Base-by-base conservation (phyloP, 805 yeast genomes). In the Schwanniomyces polymorphus region DNA sequence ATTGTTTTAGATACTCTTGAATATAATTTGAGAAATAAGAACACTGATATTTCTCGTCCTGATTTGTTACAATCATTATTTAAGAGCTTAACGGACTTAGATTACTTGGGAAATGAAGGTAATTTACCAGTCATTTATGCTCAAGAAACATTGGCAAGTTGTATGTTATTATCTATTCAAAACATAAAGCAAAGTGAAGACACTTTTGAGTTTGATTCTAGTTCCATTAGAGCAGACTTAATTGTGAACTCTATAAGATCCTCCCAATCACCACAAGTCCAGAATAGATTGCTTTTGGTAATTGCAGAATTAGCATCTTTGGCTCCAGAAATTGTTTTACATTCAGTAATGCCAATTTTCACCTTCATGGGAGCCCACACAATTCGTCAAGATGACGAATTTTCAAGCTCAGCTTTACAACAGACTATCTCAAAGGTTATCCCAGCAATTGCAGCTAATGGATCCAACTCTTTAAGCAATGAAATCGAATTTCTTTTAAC, bases 341-440 rank as follows among this genome's bases (percentile, higher is more conserved):
- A 94, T 68, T 88, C 97, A 2, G 97, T 94, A 7, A 94, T 94
- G 99, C 99, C 99, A n/a, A 92, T 94, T 43, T 94, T 94, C 74
- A 94, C 99, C 1, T 94, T 94, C 59, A 94, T 94, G 98, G 99
- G 99, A 49, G 96, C 98, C 10, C 96, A 91, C 60, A 91, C 97
- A 11, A 81, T 94, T 44, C 85, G 97, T 59, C 97, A 94, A 68
- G 99, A 94, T 65, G 98, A 94, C 65, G 97, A 90, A 62, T 92
- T 88, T 60, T 90, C 97, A 0, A 86, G 86, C 27, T 88, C 88
- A 54, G 97, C 91, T 39, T 90, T 94, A 52, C 96, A 91, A 59
- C 94, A 89, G 63, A 92, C 99, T 1, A 86, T 94, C 42, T 71
- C 86, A 18, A 85, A 87, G 57, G 97, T 94, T 42, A 84, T 94